A percentile compares a stretch with the other conserved stretches of the same genome.
These are phyloP conservation scores for Pyricularia sp. DNA, from an alignment of 2,329 filamentous ascomycete genomes.

Conservation along the genomic window DNA sequence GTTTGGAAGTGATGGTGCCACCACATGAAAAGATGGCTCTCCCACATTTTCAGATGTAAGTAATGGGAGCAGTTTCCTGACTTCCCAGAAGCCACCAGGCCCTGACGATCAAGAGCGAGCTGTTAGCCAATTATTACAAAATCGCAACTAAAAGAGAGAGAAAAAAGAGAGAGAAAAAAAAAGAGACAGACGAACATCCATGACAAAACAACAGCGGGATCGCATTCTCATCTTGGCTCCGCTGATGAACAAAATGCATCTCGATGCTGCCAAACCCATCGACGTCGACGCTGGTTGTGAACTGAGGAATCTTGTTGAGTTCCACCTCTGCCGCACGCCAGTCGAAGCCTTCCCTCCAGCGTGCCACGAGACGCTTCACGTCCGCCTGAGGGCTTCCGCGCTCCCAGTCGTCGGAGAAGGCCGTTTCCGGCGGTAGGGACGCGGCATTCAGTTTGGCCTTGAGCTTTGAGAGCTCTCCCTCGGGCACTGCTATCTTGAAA, in stretches of 20 bases:
- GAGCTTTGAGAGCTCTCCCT: background rate
- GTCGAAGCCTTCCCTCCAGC: slow-evolving; percentile 46
- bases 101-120: background rate
- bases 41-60: slow-evolving; percentile 21
- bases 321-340: slow-evolving; percentile 47
- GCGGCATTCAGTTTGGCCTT: background rate
- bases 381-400: slow-evolving; percentile 48
- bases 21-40: slow-evolving; percentile 37
- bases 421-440: slow-evolving; percentile 12
- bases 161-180: background rate
- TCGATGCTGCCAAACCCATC: slow-evolving; percentile 45
- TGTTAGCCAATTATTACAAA: background rate
- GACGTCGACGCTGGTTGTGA: slow-evolving; percentile 35
- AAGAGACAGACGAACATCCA: slow-evolving; percentile 28
- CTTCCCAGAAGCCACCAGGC: slow-evolving; percentile 59
- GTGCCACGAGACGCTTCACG: slow-evolving; percentile 41
- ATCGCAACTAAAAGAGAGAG: background rate
- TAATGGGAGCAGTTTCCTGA: slow-evolving; percentile 44
- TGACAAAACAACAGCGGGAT: slow-evolving; percentile 58
- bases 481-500: background rate
- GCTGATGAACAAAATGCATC: slow-evolving; percentile 52
- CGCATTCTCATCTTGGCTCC: slow-evolving; percentile 32
- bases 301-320: slow-evolving; percentile 50
- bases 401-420: slow-evolving; percentile 24
- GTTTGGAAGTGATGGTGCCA: slow-evolving; percentile 44